Base-by-base conservation (phyloP, 1,139 yeast species). In the Sugiyamaella paludigena region DNA sequence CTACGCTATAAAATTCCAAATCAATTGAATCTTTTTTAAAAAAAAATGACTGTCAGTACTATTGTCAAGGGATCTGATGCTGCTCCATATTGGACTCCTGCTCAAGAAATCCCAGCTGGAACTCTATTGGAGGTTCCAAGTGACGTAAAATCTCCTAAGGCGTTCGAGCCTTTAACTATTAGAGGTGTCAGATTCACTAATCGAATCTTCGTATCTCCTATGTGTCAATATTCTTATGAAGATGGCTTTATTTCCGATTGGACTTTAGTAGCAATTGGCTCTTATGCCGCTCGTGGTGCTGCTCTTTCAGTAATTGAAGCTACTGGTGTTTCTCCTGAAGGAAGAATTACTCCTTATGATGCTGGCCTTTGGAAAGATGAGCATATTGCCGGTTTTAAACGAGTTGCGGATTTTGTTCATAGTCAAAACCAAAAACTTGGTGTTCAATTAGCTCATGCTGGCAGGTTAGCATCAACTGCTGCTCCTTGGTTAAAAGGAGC, bases 361-460 rank as follows among this genome's bases (percentile, higher is more conserved):
- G 67, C 79, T 28, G 84, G 82, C 12, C 63, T 81, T 30, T 76
- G 76, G 73, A 73, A 66, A 13, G 79, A 78, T 42, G 67, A 65
- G 11, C 84, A 80, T 49, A 82, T 82, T 1, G 57, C 58, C 13
- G 73, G 72, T 10, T 69, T 75, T 60, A 76, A 72, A 55, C 69
- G 71, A 37, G 68, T 82, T 48, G 82, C 76, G 8, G 82, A 80
- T 36, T 77, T 71, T 54, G 79, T 75, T n/a, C 87, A 81, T 61
- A 63, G 78, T 1, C 80, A 79, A 54, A 72, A 72, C 44, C 72
- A 69, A 36, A 63, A 64, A 33, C 72, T 79, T 51, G 85, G 83
- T 32, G 66, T 79, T 45, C 85, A 80, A 62, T 42, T 80, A 27
- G 76, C 73, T n/a, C 84, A 80, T 59, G 80, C 78, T 32, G 84